Conservation (phyloP, 108 stramenopile species). For the Nannochloropsis salina region DNA sequence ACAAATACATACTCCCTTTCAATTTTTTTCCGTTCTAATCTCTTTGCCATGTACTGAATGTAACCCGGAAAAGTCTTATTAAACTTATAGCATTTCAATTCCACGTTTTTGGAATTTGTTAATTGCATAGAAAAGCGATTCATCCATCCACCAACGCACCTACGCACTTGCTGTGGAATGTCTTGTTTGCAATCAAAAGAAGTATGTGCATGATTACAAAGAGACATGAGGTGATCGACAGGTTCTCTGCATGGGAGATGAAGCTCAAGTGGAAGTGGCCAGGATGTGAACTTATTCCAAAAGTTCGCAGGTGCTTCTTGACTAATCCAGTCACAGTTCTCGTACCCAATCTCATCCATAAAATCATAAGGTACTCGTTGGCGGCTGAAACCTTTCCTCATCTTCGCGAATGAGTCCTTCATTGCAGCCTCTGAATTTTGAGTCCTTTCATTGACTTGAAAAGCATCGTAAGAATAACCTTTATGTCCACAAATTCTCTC, state of each 20-base stretch:
- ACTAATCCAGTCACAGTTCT: slow-evolving; percentile 46
- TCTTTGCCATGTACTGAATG: not conserved
- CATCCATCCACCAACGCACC: slow-evolving; percentile 24
- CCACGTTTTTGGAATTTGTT: not conserved
- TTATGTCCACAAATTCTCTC: slow-evolving; percentile 47
- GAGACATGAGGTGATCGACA: slow-evolving; percentile 46
- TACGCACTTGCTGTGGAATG: not conserved
- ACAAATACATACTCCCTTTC: not conserved
- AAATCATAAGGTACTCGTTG: not conserved
- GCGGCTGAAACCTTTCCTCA: not conserved
- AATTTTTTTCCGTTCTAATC: not conserved
- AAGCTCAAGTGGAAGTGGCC: slow-evolving; percentile 31
- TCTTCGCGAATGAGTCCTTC: not conserved
- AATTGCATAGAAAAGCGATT: slow-evolving; percentile 28
- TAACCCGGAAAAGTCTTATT: not conserved
- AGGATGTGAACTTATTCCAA: not conserved
- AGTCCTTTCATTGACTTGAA: not conserved
- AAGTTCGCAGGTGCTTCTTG: not conserved
- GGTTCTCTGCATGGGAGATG: slow-evolving; percentile 48
- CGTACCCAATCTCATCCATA: slow-evolving; percentile 47
- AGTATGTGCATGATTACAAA: slow-evolving; percentile 26
- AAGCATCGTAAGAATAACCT: slow-evolving; percentile 41
- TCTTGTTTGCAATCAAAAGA: slow-evolving; percentile 18
- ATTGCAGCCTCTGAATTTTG: not conserved
- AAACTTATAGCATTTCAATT: not conserved